Base-by-base conservation (phyloP, 345 rosid genomes). In the Dipteronia dyeriana region DNA sequence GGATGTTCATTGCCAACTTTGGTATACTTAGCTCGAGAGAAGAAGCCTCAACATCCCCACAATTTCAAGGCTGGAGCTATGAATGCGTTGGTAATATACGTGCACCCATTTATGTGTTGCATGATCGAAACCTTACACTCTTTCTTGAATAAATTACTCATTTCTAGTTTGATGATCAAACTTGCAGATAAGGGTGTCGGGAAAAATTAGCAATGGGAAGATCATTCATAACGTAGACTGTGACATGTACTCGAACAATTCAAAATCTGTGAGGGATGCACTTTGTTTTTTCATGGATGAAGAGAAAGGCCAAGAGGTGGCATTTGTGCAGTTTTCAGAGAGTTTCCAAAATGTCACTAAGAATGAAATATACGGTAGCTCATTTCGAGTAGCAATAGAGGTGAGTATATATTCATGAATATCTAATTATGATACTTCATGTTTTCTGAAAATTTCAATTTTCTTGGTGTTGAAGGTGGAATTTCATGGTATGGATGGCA, bases 231-330 rank as follows among this genome's bases (percentile, higher is more conserved):
- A 82, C 54, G 69, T 92, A 56, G 98, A 94, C 80, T 91, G 98
- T 68, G 97, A 94, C 77, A 94, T 92, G 97, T 89, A 91, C 81
- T 85, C 90, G 4, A 92, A 90, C 85, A 82, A 85, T 76, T 80
- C 97, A 13, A 81, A 84, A 13, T 57, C 91, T 14, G 75, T 90
- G 41, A 68, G 75, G 5, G 97, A 92, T 19, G 92, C 95, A 0
- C 86, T 92, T n/a, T 94, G 96, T 85, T 90, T 92, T 84, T 90
- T 94, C 83, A 81, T 91, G 87, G 97, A 91, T 75, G 97, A 92
- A 76, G 75, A 87, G 25, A 75, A 86, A 20, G 89, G 97, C 14
- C 78, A 81, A 51, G 90, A 89, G 73, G 80, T 90, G 57, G 97
- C 91, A 60, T 92, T 79, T 73, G 95, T 92, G 54, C 97, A 92